Percentiles rank a stretch among this genome's conserved stretches.
Evolutionary conservation across 1,284 basidiomycete genomes (phyloP).

Genomic region (Rhizopogon parksii): DNA sequence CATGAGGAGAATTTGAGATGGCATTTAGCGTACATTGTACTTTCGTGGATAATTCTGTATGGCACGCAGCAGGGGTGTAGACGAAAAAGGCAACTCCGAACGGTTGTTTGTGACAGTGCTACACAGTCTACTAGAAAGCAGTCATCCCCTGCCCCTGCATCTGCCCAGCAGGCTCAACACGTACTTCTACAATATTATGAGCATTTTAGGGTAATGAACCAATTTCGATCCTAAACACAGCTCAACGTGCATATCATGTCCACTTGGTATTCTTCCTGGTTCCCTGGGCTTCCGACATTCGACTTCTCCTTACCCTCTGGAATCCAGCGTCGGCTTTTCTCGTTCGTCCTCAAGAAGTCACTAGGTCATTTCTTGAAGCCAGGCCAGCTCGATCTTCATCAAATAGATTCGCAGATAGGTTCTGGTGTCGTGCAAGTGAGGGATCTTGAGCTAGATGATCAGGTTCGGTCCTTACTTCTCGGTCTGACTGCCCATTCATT

Average conservation of each 20-base stretch:
- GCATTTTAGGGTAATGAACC: slow-evolving; percentile 15
- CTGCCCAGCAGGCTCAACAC: slow-evolving; percentile 1
- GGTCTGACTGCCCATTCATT: slow-evolving; percentile 9
- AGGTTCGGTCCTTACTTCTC: slow-evolving; percentile 42
- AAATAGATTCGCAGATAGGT: slow-evolving; percentile 89
- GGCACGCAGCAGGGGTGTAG: not conserved
- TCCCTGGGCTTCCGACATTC: slow-evolving; percentile 53
- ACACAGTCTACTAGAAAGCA: too few relatives aligned
- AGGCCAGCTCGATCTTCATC: slow-evolving; percentile 79
- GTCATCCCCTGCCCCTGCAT: not conserved
- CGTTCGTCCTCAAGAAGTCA: slow-evolving; percentile 78
- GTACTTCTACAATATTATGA: not conserved
- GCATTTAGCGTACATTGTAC: not conserved
- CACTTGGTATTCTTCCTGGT: slow-evolving; percentile 45
- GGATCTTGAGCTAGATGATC: slow-evolving; percentile 72
- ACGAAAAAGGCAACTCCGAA: slow-evolving; percentile 1
- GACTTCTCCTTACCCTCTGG: slow-evolving; percentile 72
- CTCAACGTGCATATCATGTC: slow-evolving; percentile 19
- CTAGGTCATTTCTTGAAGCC: slow-evolving; percentile 84
- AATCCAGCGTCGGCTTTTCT: slow-evolving; percentile 85
- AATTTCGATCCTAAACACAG: slow-evolving; percentile 14
- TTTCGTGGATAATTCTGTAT: not conserved
- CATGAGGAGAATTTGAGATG: not conserved
- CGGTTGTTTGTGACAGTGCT: not conserved
- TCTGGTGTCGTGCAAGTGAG: slow-evolving; percentile 84